These are phyloP conservation scores for Saprolegnia diclina DNA, from an alignment of 352 stramenopile species.

Conservation along the genomic window DNA sequence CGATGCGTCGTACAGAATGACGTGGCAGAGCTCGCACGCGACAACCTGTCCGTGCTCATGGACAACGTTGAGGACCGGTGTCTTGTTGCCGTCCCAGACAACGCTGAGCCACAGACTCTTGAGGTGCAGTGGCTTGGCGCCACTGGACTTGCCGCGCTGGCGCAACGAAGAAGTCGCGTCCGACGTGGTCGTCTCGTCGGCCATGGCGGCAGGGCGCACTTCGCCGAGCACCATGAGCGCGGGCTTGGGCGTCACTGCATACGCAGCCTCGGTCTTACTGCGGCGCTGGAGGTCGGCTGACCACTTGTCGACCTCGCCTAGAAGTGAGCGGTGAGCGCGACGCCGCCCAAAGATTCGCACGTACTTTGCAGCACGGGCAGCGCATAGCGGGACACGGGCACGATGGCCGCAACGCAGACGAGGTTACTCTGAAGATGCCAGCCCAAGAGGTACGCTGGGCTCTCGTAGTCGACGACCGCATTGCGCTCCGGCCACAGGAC, in stretches of 20 bases:
- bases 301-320: conserved; percentile 15
- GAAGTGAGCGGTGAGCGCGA: neutral
- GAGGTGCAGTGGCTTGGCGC: neutral
- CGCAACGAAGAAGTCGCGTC: neutral
- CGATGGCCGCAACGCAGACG: conserved; percentile 20
- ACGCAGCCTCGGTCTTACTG: neutral
- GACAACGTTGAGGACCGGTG: neutral
- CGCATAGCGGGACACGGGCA: neutral
- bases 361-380: conserved; percentile 4
- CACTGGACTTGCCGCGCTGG: neutral
- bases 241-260: neutral
- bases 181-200: neutral
- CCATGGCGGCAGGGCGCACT: neutral
- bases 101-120: conserved; percentile 17
- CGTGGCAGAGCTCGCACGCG: conserved; percentile 17
- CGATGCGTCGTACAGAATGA: conserved; percentile 32
- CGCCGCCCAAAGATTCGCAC: neutral
- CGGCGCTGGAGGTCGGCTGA: neutral
- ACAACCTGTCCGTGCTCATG: neutral
- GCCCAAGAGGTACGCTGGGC: conserved; percentile 10
- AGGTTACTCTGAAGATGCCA: conserved; percentile 18
- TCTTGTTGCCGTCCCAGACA: neutral
- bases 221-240: conserved; percentile 5
- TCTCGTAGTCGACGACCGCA: neutral
- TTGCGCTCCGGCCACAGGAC: conserved; percentile 14